These are phyloP conservation scores for Pseudonitzschia multistriata DNA, from an alignment of 108 stramenopile genomes.

Conservation along the genomic window DNA sequence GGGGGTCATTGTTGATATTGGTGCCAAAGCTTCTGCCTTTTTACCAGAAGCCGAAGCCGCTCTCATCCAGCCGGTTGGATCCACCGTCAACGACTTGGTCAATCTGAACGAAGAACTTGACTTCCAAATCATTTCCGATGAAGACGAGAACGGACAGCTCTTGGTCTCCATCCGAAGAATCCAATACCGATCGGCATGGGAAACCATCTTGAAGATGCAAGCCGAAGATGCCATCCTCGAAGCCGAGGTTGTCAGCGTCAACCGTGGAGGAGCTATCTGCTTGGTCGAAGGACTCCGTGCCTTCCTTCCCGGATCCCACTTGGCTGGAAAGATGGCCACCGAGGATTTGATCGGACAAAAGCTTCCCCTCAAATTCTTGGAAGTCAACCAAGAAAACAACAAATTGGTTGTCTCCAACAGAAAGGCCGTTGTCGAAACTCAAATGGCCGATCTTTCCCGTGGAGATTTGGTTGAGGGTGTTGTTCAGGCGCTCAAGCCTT, in stretches of 20 bases:
- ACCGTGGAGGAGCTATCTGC: constrained; percentile 96
- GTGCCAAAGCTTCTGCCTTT: constrained; percentile 92
- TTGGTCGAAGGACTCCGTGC: constrained; percentile 90
- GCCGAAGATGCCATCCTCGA: constrained; percentile 84
- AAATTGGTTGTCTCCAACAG: constrained; percentile 95
- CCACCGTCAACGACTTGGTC: constrained; percentile 63
- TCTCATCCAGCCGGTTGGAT: constrained; percentile 52
- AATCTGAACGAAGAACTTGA: constrained; percentile 73
- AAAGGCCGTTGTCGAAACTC: constrained; percentile 88
- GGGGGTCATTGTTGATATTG: constrained; percentile 86
- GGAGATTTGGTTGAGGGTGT: constrained; percentile 91
- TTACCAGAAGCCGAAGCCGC: constrained; percentile 85
- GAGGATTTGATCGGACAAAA: constrained; percentile 87
- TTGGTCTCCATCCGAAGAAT: constrained; percentile 86
- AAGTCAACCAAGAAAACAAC: constrained; percentile 90
- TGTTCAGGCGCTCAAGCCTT: constrained; percentile 96
- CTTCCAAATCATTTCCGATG: constrained; percentile 94
- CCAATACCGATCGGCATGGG: constrained; percentile 92
- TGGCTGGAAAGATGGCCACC: constrained; percentile 81
- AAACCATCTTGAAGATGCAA: constrained; percentile 67
- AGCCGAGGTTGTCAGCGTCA: constrained; percentile 86
- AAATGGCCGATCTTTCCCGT: constrained; percentile 89
- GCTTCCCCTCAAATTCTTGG: constrained; percentile 90
- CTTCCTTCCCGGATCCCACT: constrained; percentile 94
- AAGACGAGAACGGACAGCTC: constrained; percentile 92